Evolutionary conservation across 2,329 filamentous ascomycete genomes (phyloP), one percentile per base, ranked within the genome.

Genomic region (Rhinocladiella similis): DNA sequence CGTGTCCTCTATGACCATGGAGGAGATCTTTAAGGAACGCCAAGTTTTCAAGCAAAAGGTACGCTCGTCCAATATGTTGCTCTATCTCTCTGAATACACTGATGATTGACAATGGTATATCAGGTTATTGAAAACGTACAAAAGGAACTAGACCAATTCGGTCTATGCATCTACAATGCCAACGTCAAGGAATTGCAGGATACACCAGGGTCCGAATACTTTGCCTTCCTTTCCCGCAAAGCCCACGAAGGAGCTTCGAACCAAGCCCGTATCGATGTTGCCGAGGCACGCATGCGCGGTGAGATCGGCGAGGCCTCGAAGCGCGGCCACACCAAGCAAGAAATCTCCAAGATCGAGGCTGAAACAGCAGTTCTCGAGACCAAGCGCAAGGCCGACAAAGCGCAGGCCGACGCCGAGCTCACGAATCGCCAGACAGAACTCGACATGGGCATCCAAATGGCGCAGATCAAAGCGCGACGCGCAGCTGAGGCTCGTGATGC

Each of bases 181-280:
- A 92, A 92, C 73, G 86, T 95, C 66, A 94, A 94, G 73, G 91
- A 95, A 69, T 82, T 96, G 22, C 88, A 90, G 69, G 91, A 96
- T 67, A 89, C 90, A 0, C 88, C 86, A 2, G 84, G 88, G 60
- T 89, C 85, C n/a, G 85, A 86, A 64, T 96, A 95, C 75, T 95
- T 95, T 67, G 85, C 87, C 48, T 90, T 87, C 18, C 83, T 94
- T 1, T 89, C 87, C 5, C 84, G 88, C 63, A 95, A 95, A 70
- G 90, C 90, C 0, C 90, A 94, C 68, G 89, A 94, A 71, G 90
- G 90, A 18, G 90, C 90, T 12, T 86, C 86, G 62, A 93, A 92
- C 74, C 89, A 93, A 70, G 89, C 89, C 33, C 82, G 83, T 66
- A 77, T 83, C 54, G 81, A 84, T 60, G 82, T 84, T 18, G 81